Conservation (phyloP, 179 eudicot genomes). For the Beta macrorhiza region DNA sequence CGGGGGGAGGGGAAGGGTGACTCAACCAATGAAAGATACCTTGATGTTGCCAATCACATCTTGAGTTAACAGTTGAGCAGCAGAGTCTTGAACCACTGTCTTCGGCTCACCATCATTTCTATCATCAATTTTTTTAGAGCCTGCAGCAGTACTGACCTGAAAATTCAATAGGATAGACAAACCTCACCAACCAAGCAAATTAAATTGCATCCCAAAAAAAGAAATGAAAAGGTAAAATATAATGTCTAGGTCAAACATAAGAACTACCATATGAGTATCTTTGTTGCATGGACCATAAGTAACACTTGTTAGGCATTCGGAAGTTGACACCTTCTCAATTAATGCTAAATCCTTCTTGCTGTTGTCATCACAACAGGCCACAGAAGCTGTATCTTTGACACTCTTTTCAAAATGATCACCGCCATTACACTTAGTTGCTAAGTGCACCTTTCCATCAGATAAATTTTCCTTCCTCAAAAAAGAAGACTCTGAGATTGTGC, state of each 20-base stretch:
- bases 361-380: background rate
- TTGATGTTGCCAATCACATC: constrained; percentile 9
- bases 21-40: constrained; percentile 15
- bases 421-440: constrained; percentile 13
- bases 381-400: background rate
- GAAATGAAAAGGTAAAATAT: background rate
- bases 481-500: constrained; percentile 19
- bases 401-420: constrained; percentile 3
- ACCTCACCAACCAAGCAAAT: background rate
- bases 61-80: constrained; percentile 4
- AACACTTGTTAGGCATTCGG: constrained; percentile 6
- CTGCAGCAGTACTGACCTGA: constrained; percentile 17
- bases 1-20: background rate
- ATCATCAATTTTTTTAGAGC: background rate
- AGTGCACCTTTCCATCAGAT: constrained; percentile 4
- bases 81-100: constrained; percentile 1
- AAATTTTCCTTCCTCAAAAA: constrained; percentile 21
- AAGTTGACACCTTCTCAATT: constrained; percentile 12
- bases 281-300: constrained; percentile 4
- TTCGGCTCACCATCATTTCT: constrained; percentile 7
- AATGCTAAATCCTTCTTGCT: constrained; percentile 11
- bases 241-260: no score
- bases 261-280: constrained; percentile 21
- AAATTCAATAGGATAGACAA: constrained; percentile 5
- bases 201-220: background rate